Percentiles rank a stretch among this genome's conserved stretches.
Evolutionary conservation across 495 filamentous ascomycete genomes (phyloP).

Genomic region (Xylaria longipes): DNA sequence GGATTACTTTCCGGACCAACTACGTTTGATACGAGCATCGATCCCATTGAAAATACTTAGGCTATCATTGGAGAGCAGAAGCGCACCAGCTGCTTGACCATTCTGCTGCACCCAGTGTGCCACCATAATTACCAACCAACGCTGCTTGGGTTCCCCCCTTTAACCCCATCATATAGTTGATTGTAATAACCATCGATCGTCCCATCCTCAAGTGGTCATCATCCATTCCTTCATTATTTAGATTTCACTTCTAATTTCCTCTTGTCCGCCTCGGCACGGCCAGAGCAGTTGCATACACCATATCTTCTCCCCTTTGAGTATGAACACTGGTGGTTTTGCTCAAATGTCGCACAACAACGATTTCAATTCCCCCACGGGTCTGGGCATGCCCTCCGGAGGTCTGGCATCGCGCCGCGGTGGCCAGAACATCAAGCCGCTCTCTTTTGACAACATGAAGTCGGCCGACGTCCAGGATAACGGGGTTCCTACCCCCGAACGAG

Average conservation of each 20-base stretch:
- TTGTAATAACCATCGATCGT: slow-evolving; percentile 43
- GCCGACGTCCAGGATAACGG: slow-evolving; percentile 58
- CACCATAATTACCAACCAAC: slow-evolving; percentile 36
- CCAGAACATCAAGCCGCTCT: slow-evolving; percentile 86
- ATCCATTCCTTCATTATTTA: slow-evolving; percentile 40
- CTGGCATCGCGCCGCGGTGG: slow-evolving; percentile 78
- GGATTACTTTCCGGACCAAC: slow-evolving; percentile 31
- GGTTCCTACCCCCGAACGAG: slow-evolving; percentile 83
- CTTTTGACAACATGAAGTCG: slow-evolving; percentile 66
- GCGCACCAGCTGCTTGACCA: slow-evolving; percentile 27
- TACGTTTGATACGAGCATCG: slow-evolving; percentile 44
- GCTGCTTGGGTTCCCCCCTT: slow-evolving; percentile 29
- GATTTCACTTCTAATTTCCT: slow-evolving; percentile 42
- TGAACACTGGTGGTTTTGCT: slow-evolving; percentile 99
- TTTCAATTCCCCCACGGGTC: slow-evolving; percentile 69
- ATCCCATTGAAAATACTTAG: slow-evolving; percentile 37
- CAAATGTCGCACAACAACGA: slow-evolving; percentile 96
- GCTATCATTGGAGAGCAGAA: slow-evolving; percentile 24
- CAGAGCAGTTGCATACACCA: slow-evolving; percentile 22
- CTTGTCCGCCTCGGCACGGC: slow-evolving; percentile 29
- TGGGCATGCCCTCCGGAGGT: slow-evolving; percentile 77
- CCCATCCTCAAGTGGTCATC: slow-evolving; percentile 37
- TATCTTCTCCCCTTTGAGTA: slow-evolving; percentile 63
- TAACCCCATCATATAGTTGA: slow-evolving; percentile 32
- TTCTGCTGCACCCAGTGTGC: slow-evolving; percentile 25